Percentiles rank a stretch among this genome's conserved stretches.
phyloP scores from a whole-genome alignment of 352 stramenopile genomes.

The Albugo laibachii region DNA sequence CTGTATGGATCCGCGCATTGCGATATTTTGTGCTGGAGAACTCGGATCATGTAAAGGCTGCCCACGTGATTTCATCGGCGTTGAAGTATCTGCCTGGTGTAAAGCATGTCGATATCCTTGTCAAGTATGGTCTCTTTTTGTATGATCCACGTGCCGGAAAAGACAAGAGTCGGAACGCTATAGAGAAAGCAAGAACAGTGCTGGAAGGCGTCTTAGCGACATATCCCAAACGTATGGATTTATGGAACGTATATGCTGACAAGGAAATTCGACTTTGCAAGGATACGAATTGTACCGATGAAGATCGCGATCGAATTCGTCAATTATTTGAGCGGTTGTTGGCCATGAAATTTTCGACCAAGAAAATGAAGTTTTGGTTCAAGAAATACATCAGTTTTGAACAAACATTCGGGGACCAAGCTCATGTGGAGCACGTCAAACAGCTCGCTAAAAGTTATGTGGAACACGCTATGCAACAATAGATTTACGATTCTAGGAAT shows the following conservation, averaged over 20 bases:
- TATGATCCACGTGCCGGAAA: constrained; percentile 49
- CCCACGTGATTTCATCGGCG: constrained; percentile 80
- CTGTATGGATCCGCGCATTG: constrained; percentile 73
- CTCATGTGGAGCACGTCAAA: constrained; percentile 83
- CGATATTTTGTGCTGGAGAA: constrained; percentile 64
- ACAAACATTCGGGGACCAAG: constrained; percentile 79
- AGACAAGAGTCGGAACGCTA: constrained; percentile 18
- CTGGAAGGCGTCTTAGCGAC: constrained; percentile 89
- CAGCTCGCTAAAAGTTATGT: constrained; percentile 88
- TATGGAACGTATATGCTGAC: constrained; percentile 94
- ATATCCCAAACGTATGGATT: constrained; percentile 90
- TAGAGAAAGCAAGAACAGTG: constrained; percentile 89
- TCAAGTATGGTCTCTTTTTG: constrained; percentile 91
- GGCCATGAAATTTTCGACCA: constrained; percentile 87
- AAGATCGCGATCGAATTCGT: constrained; percentile 59
- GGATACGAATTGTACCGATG: constrained; percentile 8
- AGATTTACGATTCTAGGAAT: neutral
- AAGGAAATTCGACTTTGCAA: constrained; percentile 87
- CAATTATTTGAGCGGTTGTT: constrained; percentile 83
- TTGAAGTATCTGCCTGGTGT: constrained; percentile 83
- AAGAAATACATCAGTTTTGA: constrained; percentile 93
- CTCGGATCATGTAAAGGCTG: constrained; percentile 23
- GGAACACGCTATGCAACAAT: constrained; percentile 24
- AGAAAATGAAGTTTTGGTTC: constrained; percentile 98
- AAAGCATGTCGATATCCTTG: constrained; percentile 89